Evolutionary conservation across 1,284 basidiomycete species (phyloP), one percentile per base, ranked within the genome.

Genomic region (Cutaneotrichosporon mucoides): DNA sequence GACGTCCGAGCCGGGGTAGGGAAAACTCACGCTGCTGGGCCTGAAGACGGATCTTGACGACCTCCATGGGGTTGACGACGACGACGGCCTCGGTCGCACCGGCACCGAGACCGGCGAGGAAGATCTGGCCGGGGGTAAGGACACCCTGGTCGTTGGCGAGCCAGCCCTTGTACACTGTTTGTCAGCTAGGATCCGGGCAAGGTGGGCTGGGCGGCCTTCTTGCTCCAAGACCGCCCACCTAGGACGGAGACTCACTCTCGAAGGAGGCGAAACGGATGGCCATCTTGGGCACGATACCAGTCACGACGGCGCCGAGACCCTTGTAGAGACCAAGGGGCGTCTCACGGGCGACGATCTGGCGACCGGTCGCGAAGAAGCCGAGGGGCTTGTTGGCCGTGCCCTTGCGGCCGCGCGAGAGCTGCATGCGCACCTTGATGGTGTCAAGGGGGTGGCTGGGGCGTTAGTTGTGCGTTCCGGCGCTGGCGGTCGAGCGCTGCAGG

Each of bases 201-300:
- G 12, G 37, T 38, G 36, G 48, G n/a, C 24, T 24, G 24, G 24
- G 24, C 24, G 24, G 24, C 24, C 24, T 24, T 24, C 24, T 24
- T 24, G 24, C 24, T 24, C 24, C 24, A 24, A 24, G 24, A 24
- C 24, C 24, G 24, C 24, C 24, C 24, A 24, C 24, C 24, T 7
- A 9, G 47, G 47, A 24, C 35, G 16, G 47, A 24, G 24, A 68
- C 77, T 70, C 57, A 78, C 78, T 82, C 81, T 99, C 95, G 76
- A 99, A 99, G 75, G 89, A 92, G 43, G 96, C 94, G 78, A 99
- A 99, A 45, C 96, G 90, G 74, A 95, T 98, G 55, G 93, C 93
- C 96, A 99, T 99, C 82, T 99, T 99, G 5, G 96, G 96, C 2
- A 98, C 92, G 76, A 99, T 99, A 36, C 93, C 93, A 10, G 92